These are phyloP conservation scores for Neohortaea acidophila DNA, from an alignment of 495 filamentous ascomycete genomes.

Conservation along the genomic window DNA sequence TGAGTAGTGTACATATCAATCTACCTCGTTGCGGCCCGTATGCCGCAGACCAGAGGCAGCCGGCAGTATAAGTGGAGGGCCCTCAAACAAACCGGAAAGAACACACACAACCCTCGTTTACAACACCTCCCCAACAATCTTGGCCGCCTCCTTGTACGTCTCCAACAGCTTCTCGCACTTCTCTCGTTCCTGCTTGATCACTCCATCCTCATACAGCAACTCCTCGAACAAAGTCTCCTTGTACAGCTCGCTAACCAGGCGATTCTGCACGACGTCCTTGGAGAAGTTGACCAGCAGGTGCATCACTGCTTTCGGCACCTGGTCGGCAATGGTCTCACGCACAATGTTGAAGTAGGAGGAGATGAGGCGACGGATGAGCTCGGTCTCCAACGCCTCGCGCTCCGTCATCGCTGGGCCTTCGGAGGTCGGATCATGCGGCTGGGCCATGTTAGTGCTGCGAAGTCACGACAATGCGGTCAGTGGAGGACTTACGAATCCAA, in stretches of 20 bases:
- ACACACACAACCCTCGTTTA: conserved; percentile 31
- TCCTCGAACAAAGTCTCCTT: conserved; percentile 87
- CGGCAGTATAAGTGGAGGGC: no score
- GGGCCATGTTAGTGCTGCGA: conserved; percentile 37
- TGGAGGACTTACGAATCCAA: conserved; percentile 24
- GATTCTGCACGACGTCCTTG: conserved; percentile 94
- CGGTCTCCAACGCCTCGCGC: conserved; percentile 89
- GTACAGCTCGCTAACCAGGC: conserved; percentile 89
- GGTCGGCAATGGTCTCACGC: conserved; percentile 88
- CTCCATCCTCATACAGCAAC: conserved; percentile 91
- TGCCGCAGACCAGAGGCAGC: no score
- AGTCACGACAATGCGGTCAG: conserved; percentile 23
- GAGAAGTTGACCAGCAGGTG: conserved; percentile 95
- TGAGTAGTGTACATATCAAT: no score
- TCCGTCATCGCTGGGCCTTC: conserved; percentile 70
- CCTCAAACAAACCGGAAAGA: no score
- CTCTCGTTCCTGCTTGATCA: conserved; percentile 88
- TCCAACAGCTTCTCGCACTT: conserved; percentile 90
- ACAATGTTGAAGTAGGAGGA: conserved; percentile 98
- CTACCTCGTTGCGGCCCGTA: no score
- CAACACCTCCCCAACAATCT: conserved; percentile 92
- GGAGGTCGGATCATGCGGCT: no score
- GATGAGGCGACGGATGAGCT: conserved; percentile 89
- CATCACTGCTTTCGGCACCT: conserved; percentile 98
- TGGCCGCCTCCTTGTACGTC: conserved; percentile 92